These are phyloP conservation scores for Hypsizygus marmoreus DNA, from an alignment of 768 basidiomycete species.

Conservation along the genomic window DNA sequence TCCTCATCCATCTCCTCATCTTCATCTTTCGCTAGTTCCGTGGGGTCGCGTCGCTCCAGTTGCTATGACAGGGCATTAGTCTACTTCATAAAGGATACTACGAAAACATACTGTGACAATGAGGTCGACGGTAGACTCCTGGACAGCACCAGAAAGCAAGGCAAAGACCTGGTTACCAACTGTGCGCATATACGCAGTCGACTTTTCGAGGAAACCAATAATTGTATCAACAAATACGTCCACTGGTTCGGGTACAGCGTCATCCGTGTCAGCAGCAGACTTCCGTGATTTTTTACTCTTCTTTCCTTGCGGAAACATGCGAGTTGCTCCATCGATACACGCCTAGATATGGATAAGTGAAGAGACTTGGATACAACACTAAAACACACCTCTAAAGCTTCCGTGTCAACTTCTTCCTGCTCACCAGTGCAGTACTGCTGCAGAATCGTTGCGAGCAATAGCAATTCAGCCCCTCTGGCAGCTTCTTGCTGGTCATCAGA, in stretches of 20 bases:
- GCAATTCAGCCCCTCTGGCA: slow-evolving; percentile 68
- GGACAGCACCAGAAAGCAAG: slow-evolving; percentile 64
- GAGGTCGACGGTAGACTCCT: slow-evolving; percentile 74
- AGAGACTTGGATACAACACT: neutral
- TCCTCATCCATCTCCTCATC: slow-evolving; percentile 48
- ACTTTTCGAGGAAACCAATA: slow-evolving; percentile 86
- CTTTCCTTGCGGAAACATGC: slow-evolving; percentile 47
- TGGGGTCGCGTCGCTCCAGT: slow-evolving; percentile 73
- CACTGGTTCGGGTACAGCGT: slow-evolving; percentile 57
- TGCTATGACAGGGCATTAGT: slow-evolving; percentile 51
- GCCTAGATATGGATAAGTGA: slow-evolving; percentile 38
- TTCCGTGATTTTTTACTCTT: slow-evolving; percentile 44
- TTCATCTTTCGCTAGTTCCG: slow-evolving; percentile 50
- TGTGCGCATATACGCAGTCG: slow-evolving; percentile 76
- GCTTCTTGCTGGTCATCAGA: slow-evolving; percentile 47
- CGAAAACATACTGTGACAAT: slow-evolving; percentile 68
- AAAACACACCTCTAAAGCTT: slow-evolving; percentile 60
- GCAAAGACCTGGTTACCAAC: slow-evolving; percentile 82
- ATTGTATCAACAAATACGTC: slow-evolving; percentile 88
- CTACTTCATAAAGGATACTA: slow-evolving; percentile 4
- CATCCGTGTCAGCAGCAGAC: slow-evolving; percentile 34
- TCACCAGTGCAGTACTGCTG: slow-evolving; percentile 70
- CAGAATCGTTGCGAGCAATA: slow-evolving; percentile 70
- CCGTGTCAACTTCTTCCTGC: slow-evolving; percentile 50
- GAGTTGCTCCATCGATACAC: slow-evolving; percentile 58